phyloP scores from a whole-genome alignment of 1,284 basidiomycete species.

The Marasmius fiardii region DNA sequence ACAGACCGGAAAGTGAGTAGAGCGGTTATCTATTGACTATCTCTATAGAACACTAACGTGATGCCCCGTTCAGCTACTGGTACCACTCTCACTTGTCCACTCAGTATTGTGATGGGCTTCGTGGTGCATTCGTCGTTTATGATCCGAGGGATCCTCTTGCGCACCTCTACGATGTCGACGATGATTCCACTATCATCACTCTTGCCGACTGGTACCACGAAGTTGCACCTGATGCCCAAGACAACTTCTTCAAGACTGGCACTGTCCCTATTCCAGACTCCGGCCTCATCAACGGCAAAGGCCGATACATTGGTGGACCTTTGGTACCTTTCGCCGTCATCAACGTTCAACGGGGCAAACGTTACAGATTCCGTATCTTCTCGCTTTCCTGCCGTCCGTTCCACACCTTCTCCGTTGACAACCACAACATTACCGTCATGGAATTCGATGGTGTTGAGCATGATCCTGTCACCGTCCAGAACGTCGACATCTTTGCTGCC shows the following conservation, averaged over 20 bases:
- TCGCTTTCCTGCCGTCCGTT: conserved; percentile 43
- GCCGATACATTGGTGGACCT: conserved; percentile 28
- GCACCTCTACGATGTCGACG: conserved; percentile 32
- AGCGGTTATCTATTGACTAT: background rate
- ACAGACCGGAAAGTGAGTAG: conserved; percentile 24
- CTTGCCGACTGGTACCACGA: conserved; percentile 35
- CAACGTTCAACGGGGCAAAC: conserved; percentile 29
- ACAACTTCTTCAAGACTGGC: conserved; percentile 35
- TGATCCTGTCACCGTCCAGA: conserved; percentile 30
- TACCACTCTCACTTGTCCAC: conserved; percentile 34
- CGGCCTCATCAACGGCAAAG: conserved; percentile 39
- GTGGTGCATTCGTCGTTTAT: conserved; percentile 27
- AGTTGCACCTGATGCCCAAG: conserved; percentile 28
- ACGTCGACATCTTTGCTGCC: conserved; percentile 32
- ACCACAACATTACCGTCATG: conserved; percentile 44
- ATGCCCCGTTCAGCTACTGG: conserved; percentile 19
- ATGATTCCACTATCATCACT: conserved; percentile 22
- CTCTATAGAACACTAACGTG: background rate
- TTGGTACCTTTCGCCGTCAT: conserved; percentile 31
- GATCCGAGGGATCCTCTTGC: conserved; percentile 28
- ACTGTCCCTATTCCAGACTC: conserved; percentile 29
- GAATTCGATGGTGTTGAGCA: conserved; percentile 39
- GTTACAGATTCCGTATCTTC: conserved; percentile 47
- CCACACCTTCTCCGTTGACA: conserved; percentile 42
- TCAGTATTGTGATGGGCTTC: conserved; percentile 39